These are phyloP conservation scores for Aeminium ludgeri DNA, from an alignment of 495 filamentous ascomycete genomes.

Conservation along the genomic window DNA sequence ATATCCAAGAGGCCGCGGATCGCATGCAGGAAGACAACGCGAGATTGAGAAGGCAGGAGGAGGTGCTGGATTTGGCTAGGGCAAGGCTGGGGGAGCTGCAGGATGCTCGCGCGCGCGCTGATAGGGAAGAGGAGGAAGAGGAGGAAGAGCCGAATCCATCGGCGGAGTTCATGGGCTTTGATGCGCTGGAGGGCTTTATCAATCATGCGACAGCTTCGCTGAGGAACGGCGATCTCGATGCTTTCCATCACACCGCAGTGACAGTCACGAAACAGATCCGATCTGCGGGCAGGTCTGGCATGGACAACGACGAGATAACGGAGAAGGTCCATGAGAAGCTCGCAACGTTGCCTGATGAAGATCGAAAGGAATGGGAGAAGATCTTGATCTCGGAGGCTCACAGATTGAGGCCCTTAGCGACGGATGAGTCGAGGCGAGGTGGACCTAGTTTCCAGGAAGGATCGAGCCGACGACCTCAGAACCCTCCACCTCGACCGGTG, in stretches of 20 bases:
- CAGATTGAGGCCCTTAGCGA: no score
- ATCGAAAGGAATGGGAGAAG: conserved; percentile 3
- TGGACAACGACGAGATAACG: background rate
- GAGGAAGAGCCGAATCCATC: background rate
- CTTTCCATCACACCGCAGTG: background rate
- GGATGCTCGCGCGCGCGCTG: background rate
- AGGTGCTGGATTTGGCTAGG: conserved; percentile 10
- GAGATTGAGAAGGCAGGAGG: conserved; percentile 8
- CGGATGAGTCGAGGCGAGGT: background rate
- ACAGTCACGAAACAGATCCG: conserved; percentile 1
- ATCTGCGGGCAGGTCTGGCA: background rate
- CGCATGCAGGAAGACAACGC: conserved; percentile 8
- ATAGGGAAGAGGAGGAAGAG: background rate
- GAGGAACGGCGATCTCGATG: background rate
- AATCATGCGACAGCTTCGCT: conserved; percentile 1
- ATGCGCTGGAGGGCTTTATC: background rate
- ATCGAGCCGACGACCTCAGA: background rate
- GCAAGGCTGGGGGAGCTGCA: conserved; percentile 8
- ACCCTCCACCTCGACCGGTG: background rate
- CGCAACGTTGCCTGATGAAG: background rate
- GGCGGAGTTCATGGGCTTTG: conserved; percentile 3
- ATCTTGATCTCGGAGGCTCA: background rate
- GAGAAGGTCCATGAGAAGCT: conserved; percentile 2
- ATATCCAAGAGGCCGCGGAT: conserved; percentile 8
- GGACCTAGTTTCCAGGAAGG: background rate